These are phyloP conservation scores for Crithidia brevicula DNA, from an alignment of 208 protist species.

Conservation along the genomic window DNA sequence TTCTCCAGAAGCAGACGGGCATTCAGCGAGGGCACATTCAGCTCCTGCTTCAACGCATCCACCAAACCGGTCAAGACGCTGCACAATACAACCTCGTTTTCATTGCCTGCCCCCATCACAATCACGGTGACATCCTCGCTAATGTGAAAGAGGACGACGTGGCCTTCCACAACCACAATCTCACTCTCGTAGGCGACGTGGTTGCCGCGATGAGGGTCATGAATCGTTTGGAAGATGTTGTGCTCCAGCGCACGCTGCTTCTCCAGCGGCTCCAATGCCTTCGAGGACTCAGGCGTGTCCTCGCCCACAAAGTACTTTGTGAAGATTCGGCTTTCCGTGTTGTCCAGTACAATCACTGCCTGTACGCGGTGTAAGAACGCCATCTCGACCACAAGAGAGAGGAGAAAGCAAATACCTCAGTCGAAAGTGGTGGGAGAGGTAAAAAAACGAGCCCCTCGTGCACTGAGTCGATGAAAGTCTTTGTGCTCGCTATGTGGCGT, in stretches of 20 bases:
- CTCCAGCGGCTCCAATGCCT: constrained; percentile 58
- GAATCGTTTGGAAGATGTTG: constrained; percentile 51
- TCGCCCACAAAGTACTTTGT: constrained; percentile 89
- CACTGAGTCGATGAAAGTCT: no score
- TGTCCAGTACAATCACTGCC: constrained; percentile 81
- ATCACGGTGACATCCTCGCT: constrained; percentile 72
- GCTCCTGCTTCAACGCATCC: constrained; percentile 62
- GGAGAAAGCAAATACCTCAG: neutral
- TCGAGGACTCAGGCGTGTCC: constrained; percentile 49
- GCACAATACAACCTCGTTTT: constrained; percentile 87
- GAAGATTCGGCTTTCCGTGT: constrained; percentile 69
- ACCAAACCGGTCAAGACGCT: constrained; percentile 69
- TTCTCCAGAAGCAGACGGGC: constrained; percentile 72
- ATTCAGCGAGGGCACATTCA: constrained; percentile 60
- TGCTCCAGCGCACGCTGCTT: constrained; percentile 74
- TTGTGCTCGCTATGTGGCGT: no score
- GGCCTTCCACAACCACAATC: constrained; percentile 76
- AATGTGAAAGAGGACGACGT: constrained; percentile 71
- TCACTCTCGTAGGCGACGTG: constrained; percentile 51
- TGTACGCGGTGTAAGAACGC: constrained; percentile 89
- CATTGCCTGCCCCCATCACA: constrained; percentile 77
- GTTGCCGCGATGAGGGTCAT: constrained; percentile 26
- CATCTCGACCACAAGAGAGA: constrained; percentile 36
- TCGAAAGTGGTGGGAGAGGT: no score
- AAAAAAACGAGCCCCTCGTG: no score